These are phyloP conservation scores for Cryphonectria japonica DNA, from an alignment of 2,329 filamentous ascomycete species.

Conservation along the genomic window DNA sequence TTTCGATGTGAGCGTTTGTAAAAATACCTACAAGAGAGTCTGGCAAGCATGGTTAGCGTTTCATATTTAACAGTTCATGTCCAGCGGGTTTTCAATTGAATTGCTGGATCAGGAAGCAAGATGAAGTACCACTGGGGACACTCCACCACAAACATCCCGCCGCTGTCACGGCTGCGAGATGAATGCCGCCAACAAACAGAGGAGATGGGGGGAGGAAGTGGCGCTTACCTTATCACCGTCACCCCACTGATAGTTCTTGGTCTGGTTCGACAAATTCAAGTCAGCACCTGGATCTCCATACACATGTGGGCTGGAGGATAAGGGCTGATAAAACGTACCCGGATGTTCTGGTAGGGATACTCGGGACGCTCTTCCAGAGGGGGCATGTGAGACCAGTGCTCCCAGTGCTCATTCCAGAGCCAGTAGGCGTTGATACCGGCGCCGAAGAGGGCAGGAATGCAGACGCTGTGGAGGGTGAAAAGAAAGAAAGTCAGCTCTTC, in stretches of 20 bases:
- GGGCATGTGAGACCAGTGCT: constrained; percentile 85
- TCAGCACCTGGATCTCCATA: background rate
- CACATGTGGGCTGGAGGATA: background rate
- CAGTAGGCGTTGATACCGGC: constrained; percentile 82
- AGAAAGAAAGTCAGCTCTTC: constrained; percentile 13
- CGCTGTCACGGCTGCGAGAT: no score
- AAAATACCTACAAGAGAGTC: constrained; percentile 23
- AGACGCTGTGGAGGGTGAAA: constrained; percentile 58
- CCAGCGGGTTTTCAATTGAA: no score
- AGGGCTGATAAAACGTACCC: constrained; percentile 41
- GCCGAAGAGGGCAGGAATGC: constrained; percentile 73
- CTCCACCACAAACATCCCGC: no score
- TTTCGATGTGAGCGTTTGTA: no score
- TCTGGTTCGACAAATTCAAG: constrained; percentile 32
- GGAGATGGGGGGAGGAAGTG: no score
- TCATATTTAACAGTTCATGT: background rate
- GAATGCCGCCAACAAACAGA: no score
- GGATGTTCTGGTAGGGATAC: constrained; percentile 98
- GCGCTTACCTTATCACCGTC: constrained; percentile 77
- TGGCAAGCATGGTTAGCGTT: background rate
- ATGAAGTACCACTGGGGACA: background rate
- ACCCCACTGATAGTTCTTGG: constrained; percentile 94
- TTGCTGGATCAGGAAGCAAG: background rate
- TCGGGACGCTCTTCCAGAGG: constrained; percentile 89
- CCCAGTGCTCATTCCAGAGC: constrained; percentile 96